A percentile compares a stretch with the other conserved stretches of the same genome.
Conservation (phyloP, 2,329 filamentous ascomycete genomes). For the Grosmannia serpens region DNA sequence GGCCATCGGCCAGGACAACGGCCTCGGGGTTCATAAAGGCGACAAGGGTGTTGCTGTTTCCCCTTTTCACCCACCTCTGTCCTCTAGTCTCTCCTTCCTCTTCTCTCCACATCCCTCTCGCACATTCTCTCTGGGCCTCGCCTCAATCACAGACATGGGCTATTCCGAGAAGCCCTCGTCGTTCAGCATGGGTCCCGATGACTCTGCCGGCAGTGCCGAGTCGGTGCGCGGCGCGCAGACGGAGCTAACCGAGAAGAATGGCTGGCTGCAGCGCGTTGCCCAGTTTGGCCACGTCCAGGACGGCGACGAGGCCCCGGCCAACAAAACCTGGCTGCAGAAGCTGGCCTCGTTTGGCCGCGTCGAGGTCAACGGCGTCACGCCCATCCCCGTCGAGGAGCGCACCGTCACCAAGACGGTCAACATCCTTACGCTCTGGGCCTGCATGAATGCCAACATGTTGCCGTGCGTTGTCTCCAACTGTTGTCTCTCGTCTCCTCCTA, state of each 20-base stretch:
- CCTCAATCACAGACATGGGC: background rate
- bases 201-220: background rate
- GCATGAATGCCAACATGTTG: slow-evolving; percentile 35
- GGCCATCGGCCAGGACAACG: background rate
- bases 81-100: background rate
- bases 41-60: background rate
- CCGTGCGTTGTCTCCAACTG: slow-evolving; percentile 19
- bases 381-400: slow-evolving; percentile 29
- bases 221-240: background rate
- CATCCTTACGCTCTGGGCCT: slow-evolving; percentile 37
- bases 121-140: background rate
- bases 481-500: background rate
- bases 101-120: background rate
- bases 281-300: background rate
- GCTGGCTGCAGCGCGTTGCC: background rate
- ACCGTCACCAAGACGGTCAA: slow-evolving; percentile 29
- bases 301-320: background rate
- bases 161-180: background rate
- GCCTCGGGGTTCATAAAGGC: background rate
- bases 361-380: slow-evolving; percentile 31
- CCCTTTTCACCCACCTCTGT: background rate
- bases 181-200: background rate
- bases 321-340: background rate
- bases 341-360: slow-evolving; percentile 12
- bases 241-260: background rate